A percentile compares a stretch with the other conserved stretches of the same genome.
These are phyloP conservation scores for Fusarium verrucosum DNA, from an alignment of 2,329 filamentous ascomycete species.

Conservation along the genomic window DNA sequence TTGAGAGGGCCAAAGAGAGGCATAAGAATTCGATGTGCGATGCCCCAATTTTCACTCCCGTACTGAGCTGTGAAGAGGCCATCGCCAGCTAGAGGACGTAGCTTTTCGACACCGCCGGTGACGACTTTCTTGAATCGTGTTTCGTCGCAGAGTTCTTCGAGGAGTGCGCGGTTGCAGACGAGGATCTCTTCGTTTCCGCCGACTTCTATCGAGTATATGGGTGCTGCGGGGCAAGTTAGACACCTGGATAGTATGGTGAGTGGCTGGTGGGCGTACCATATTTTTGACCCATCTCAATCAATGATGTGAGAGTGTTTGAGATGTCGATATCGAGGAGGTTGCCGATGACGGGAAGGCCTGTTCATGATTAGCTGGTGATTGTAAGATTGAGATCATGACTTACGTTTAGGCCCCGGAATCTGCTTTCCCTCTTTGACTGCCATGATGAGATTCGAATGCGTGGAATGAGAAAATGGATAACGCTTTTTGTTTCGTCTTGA, in stretches of 20 bases:
- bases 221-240: background rate
- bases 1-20: constrained; percentile 75
- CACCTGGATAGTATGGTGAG: rapidly evolving
- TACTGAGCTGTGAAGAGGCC: constrained; percentile 69
- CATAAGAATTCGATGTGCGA: constrained; percentile 72
- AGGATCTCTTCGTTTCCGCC: background rate
- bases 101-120: constrained; percentile 55
- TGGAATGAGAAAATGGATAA: no score
- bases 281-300: background rate
- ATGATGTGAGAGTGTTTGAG: background rate
- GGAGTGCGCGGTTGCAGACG: background rate
- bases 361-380: background rate
- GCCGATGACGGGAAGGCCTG: background rate
- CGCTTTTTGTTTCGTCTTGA: no score
- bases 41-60: constrained; percentile 70
- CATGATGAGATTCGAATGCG: no score
- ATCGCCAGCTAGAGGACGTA: constrained; percentile 69
- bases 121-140: constrained; percentile 69
- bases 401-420: constrained; percentile 12
- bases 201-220: background rate
- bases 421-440: no score
- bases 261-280: background rate
- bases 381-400: rapidly evolving
- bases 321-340: background rate
- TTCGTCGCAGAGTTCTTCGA: constrained; percentile 72